These are phyloP conservation scores for Detonula confervacea DNA, from an alignment of 352 stramenopile species.

Conservation along the genomic window DNA sequence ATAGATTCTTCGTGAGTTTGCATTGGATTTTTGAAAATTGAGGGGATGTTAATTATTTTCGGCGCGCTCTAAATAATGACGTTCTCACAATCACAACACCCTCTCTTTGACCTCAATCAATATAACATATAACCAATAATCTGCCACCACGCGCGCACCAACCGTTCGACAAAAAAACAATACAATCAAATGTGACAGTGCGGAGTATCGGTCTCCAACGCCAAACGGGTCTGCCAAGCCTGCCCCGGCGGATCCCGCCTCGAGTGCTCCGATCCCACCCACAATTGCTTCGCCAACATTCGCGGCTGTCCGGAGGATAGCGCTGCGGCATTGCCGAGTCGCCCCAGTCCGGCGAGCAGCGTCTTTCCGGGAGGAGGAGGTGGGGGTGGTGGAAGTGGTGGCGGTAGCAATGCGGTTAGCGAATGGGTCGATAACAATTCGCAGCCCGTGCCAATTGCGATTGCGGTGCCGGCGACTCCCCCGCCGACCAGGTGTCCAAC, in stretches of 20 bases:
- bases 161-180: not conserved
- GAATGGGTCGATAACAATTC: no score
- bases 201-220: slow-evolving; percentile 43
- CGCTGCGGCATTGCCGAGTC: no score
- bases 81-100: no score
- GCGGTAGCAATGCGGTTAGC: no score
- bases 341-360: no score
- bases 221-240: slow-evolving; percentile 42
- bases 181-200: slow-evolving; percentile 23
- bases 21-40: not conserved
- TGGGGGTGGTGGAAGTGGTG: no score
- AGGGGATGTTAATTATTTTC: no score
- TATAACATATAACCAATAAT: no score
- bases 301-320: slow-evolving; percentile 52
- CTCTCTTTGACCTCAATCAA: no score
- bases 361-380: no score
- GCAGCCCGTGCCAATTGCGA: not conserved
- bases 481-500: not conserved
- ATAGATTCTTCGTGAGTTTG: slow-evolving; percentile 53
- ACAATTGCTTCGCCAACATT: slow-evolving; percentile 58
- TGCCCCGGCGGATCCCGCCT: slow-evolving; percentile 47
- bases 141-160: no score
- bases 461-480: not conserved
- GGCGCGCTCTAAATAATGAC: no score
- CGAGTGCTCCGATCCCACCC: slow-evolving; percentile 43